Evolutionary conservation across 2,329 filamentous ascomycete species (phyloP).

Genomic region (Exophiala alcalophila): DNA sequence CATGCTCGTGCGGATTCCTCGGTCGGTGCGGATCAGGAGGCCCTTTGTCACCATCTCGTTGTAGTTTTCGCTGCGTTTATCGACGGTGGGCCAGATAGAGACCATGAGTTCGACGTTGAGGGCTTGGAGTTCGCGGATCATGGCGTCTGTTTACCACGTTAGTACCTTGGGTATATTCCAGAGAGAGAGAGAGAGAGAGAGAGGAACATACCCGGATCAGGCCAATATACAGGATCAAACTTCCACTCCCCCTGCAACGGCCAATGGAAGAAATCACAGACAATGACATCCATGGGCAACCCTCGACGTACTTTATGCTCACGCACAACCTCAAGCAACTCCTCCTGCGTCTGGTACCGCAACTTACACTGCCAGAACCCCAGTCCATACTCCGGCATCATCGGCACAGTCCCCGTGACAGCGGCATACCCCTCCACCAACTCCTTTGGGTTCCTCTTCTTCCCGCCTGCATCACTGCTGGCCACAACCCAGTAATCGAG

Average conservation of each 20-base stretch:
- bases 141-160: slow-evolving; percentile 46
- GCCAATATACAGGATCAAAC: slow-evolving; percentile 63
- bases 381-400: slow-evolving; percentile 67
- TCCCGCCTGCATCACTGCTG: too few species aligned
- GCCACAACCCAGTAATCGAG: slow-evolving; percentile 65
- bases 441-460: slow-evolving; percentile 47
- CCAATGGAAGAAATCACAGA: slow-evolving; percentile 68
- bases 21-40: slow-evolving; percentile 58
- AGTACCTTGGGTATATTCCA: neutral
- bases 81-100: slow-evolving; percentile 67
- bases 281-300: slow-evolving; percentile 63
- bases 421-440: slow-evolving; percentile 56
- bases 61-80: slow-evolving; percentile 58
- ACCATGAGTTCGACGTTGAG: slow-evolving; percentile 65
- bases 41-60: slow-evolving; percentile 60
- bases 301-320: slow-evolving; percentile 56
- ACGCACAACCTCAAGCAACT: slow-evolving; percentile 57
- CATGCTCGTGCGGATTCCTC: slow-evolving; percentile 58
- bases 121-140: slow-evolving; percentile 62
- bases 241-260: slow-evolving; percentile 64
- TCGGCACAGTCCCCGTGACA: slow-evolving; percentile 58
- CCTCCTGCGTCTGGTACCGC: slow-evolving; percentile 63
- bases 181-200: slow-evolving; percentile 1
- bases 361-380: slow-evolving; percentile 69
- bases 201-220: slow-evolving; percentile 53